Conservation (phyloP, 2,329 filamentous ascomycete species). For the Pseudonectria buxi region DNA sequence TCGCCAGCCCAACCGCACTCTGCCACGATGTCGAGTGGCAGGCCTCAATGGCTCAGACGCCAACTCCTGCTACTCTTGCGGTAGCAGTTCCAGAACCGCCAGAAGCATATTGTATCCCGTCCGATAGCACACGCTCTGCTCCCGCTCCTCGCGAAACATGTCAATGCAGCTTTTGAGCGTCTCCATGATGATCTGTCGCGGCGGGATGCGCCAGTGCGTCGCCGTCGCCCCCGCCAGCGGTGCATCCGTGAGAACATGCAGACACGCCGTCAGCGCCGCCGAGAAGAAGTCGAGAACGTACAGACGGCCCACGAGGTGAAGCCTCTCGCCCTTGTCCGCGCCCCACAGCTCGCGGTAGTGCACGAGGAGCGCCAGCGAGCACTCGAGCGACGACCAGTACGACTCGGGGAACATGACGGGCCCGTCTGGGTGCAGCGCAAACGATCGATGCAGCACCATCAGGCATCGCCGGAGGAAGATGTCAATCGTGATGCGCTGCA, state of each 20-base stretch:
- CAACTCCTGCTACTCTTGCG: conserved; percentile 1
- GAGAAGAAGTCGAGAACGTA: conserved; percentile 32
- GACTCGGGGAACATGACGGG: conserved; percentile 28
- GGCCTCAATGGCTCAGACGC: not conserved
- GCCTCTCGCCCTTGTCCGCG: conserved; percentile 16
- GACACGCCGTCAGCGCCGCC: conserved; percentile 26
- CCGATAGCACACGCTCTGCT: conserved; percentile 29
- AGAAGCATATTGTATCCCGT: conserved; percentile 27
- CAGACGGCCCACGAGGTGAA: conserved; percentile 27
- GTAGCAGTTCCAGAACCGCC: conserved; percentile 22
- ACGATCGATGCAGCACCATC: conserved; percentile 31
- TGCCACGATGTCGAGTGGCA: too few relatives aligned
- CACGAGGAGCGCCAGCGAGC: conserved; percentile 28
- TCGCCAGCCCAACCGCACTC: too few relatives aligned
- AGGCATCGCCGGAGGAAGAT: conserved; percentile 29
- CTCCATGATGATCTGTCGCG: conserved; percentile 29
- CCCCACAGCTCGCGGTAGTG: conserved; percentile 31
- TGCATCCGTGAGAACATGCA: conserved; percentile 29
- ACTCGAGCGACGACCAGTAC: conserved; percentile 32
- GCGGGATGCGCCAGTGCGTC: conserved; percentile 25
- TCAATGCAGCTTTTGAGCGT: conserved; percentile 27
- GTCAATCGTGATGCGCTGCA: conserved; percentile 29
- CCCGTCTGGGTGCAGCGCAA: conserved; percentile 27
- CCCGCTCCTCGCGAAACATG: conserved; percentile 29
- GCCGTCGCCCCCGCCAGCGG: conserved; percentile 23